Base-by-base conservation (phyloP, 306 rosid species). In the Canavalia ensiformis region DNA sequence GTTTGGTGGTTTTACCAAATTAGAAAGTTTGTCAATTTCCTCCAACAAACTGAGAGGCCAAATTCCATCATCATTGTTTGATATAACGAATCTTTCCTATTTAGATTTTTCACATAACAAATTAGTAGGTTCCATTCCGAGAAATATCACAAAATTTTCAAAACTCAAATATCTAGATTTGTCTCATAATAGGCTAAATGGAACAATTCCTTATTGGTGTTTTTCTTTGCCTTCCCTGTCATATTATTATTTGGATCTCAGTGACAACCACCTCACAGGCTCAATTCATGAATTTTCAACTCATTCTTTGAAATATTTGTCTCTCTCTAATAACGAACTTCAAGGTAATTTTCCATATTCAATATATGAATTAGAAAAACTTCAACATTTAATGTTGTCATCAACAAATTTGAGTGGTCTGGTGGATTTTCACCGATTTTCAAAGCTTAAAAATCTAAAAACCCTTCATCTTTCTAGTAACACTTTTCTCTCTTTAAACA, bases 301-400 rank as follows among this genome's bases (percentile, higher is more conserved):
- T 13, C 13, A 44, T 31, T 59, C 70, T 31, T 44, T 75, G n/a
- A 0, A 30, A 30, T 13, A 1, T 45, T 31, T 75, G 33, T 1
- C 0, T 45, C 70, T 75, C 34, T 35, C 58, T 12, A 4, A 13
- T 0, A 85, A 82, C 45, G 73, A 77, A 11, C 18, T 85, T 0
- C 46, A 58, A n/a, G 88, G 88, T 1, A 6, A 52, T 8, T 51
- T 81, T 11, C 80, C 84, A 8, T 44, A 62, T 9, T 82, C 86
- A 2, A 35, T 82, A n/a, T 82, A 34, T 78, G 41, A 12, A 7
- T n/a, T 73, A 0, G 0, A 31, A 7, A 55, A 79, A 47, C 82
- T 86, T 52, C 7, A 1, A 0, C 0, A 0, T 0, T 51, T 86
- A 1, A 0, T 0, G 0, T 10, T 86, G 58, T 39, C 63, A n/a